Evolutionary conservation across 768 basidiomycete genomes (phyloP).

Genomic region (Leucosporidium yakuticum): DNA sequence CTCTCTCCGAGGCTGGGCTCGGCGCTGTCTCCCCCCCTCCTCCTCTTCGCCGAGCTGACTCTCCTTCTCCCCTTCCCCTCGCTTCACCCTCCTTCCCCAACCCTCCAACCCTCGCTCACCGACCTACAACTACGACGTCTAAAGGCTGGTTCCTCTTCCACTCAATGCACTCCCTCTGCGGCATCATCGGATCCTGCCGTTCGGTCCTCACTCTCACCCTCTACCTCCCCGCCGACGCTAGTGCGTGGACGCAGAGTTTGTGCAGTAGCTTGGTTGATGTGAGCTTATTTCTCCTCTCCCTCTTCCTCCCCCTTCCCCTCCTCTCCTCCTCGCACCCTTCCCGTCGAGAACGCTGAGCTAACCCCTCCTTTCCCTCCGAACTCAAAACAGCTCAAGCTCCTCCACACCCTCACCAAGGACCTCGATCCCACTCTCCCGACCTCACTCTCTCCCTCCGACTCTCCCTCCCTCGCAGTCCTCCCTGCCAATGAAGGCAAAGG

Average conservation of each 20-base stretch:
- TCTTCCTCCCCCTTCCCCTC: neutral
- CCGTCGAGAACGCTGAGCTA: too few species aligned
- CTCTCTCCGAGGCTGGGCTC: too few species aligned
- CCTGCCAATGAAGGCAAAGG: neutral
- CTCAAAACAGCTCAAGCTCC: conserved; percentile 17
- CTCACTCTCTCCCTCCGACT: too few species aligned
- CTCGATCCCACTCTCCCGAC: conserved; percentile 1
- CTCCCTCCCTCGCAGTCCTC: too few species aligned
- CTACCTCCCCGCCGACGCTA: conserved; percentile 16
- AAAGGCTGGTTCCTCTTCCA: conserved; percentile 35
- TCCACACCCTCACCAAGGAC: conserved; percentile 29
- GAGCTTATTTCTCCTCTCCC: neutral
- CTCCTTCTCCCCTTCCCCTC: neutral
- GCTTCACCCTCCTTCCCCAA: neutral
- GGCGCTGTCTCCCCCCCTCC: neutral
- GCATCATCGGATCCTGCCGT: conserved; percentile 33
- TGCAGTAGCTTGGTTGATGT: conserved; percentile 14
- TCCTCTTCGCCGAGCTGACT: neutral
- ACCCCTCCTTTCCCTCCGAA: neutral
- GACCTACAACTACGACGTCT: neutral
- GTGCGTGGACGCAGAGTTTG: conserved; percentile 26
- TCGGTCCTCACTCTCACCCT: conserved; percentile 21
- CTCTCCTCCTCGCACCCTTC: neutral
- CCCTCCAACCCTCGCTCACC: neutral
- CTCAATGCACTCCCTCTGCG: conserved; percentile 36